Evolutionary conservation across 78 protist genomes (phyloP), one percentile per base, ranked within the genome.

Genomic region (Speleostelium caveatum): DNA sequence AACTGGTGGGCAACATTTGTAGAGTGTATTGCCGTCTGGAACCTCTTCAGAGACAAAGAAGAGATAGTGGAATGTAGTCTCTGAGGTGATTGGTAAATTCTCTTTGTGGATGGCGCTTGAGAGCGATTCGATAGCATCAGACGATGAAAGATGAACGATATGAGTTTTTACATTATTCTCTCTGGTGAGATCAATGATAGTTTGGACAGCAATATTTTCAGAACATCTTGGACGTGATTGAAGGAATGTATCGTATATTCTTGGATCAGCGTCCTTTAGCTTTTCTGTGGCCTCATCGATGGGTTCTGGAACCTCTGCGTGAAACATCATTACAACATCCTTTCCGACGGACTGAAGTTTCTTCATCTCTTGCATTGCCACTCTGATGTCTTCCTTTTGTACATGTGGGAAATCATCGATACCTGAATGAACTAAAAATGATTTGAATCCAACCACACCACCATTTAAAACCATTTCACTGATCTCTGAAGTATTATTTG

Each of bases 1-100:
- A 7, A 88, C 72, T 21, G 94, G 94, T 72, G 94, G 94, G 66
- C 86, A 77, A 59, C 94, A 88, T 49, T 88, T 88, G 41, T 72
- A 77, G 39, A 71, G 87, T 33, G 94, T 88, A 4, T 59, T 67
- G 5, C 87, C 87, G 42, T 77, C 39, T 14, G 94, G 94, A 1
- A 88, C 62, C 53, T 61, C 16, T 30, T 77, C 94, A 7, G 78
- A 62, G 1, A 14, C 79, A 56, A 73, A 74, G 49, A 19, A 77
- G 8, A 88, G 79, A 35, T 88, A 88, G 26, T 88, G 94, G 56
- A 56, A 80, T 19, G 90, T 78, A 0, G 94, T 88, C n/a, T 88
- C 94, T 0, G 79, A 87, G 5, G 88, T 56, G 17, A 88, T 78
- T 5, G 93, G 93, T 16, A 87, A 33, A 4, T 8, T 6, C 6